phyloP scores from a whole-genome alignment of 805 yeast genomes.

The Yamadazyma kitorensis region DNA sequence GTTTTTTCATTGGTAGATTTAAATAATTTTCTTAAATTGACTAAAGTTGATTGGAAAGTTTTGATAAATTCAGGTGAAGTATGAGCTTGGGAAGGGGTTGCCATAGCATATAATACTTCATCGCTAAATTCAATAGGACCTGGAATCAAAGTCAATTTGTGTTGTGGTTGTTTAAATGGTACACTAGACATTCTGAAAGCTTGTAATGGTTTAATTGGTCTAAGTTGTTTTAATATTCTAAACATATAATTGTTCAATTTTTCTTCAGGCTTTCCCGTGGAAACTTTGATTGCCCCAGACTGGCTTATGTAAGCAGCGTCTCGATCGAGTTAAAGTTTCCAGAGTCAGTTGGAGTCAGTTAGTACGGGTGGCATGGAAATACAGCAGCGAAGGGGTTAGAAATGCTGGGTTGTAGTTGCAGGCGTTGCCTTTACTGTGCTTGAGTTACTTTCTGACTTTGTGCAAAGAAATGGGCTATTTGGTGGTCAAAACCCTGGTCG shows the following conservation, averaged over 20 bases:
- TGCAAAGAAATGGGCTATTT: too few species aligned
- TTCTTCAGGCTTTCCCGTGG: not conserved
- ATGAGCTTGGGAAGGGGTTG: slow-evolving; percentile 85
- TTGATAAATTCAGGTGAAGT: slow-evolving; percentile 79
- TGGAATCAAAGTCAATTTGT: slow-evolving; percentile 62
- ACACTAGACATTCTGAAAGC: slow-evolving; percentile 26
- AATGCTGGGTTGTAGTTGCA: too few species aligned
- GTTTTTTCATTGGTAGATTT: slow-evolving; percentile 59
- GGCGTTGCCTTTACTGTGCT: too few species aligned
- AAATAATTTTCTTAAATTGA: slow-evolving; percentile 70
- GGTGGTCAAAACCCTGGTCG: too few species aligned
- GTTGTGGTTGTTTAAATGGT: slow-evolving; percentile 39
- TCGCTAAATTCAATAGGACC: slow-evolving; percentile 88
- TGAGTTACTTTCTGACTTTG: too few species aligned
- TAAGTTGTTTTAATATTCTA: slow-evolving; percentile 5
- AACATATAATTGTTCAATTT: slow-evolving; percentile 2
- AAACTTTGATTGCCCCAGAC: not conserved
- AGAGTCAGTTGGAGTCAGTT: too few species aligned
- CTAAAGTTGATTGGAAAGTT: slow-evolving; percentile 67
- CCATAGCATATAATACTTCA: slow-evolving; percentile 73
- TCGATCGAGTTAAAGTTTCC: not conserved
- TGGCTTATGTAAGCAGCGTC: not conserved
- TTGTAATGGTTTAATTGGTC: slow-evolving; percentile 3
- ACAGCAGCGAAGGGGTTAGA: too few species aligned
- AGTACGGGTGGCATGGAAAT: too few species aligned